Evolutionary conservation across 2,329 filamentous ascomycete species (phyloP), one percentile per base, ranked within the genome.

Genomic region (Parastagonospora nodorum): DNA sequence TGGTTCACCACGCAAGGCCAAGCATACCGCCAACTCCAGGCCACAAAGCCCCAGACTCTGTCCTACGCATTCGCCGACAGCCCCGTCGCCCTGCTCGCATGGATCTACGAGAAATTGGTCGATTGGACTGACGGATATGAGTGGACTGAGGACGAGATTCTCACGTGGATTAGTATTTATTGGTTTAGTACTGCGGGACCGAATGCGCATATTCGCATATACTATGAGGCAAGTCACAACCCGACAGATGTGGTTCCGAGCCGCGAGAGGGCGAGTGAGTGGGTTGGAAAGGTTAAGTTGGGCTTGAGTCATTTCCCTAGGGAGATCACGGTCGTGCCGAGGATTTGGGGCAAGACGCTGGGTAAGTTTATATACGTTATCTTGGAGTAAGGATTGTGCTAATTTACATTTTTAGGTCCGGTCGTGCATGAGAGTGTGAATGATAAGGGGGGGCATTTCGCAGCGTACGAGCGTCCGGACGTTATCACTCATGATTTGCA

Each of bases 71-170:
- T 92, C 2, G 79, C 83, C 0, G 88, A 92, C 66, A 86, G 82
- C 6, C 90, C 89, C 0, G 82, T 89, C 0, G 88, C 82, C 0
- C 74, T 91, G 2, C 77, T 93, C 1, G 84, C 88, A 0, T 94
- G 90, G 90, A 85, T 93, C 30, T 89, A 89, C 58, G 90, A 93
- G 73, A 93, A 93, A 68, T 74, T 93, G 32, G 84, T 87, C 58
- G 86, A 89, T 60, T 93, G 89, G 89, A 86, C 85, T 0, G 88
- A 92, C 61, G 63, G 61, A 1, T 91, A 91, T 64, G 75, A 82
- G 0, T 92, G 88, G 88, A 87, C 84, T 0, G 86, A 90, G 53
- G 88, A 92, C 47, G 88, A 92, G 73, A 80, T 92, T 8, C 74
- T 90, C 24, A 89, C 85, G 0, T 93, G 88, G 89, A 74, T 92